Evolutionary conservation across 345 rosid species (phyloP), one percentile per base, ranked within the genome.

Genomic region (Carallia pectinifolia): DNA sequence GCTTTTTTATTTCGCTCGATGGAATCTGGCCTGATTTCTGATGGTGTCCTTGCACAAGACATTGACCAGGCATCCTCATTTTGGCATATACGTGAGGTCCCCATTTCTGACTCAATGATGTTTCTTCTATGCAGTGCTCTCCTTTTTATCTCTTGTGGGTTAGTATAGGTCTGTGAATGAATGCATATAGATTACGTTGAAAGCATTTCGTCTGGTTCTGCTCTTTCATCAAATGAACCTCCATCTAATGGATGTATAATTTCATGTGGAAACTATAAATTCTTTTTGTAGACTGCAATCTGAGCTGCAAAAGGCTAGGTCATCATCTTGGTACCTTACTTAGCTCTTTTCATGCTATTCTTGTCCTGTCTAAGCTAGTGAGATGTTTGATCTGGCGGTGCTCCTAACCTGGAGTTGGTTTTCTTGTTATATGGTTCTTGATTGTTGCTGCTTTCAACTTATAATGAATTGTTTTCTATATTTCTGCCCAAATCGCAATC

Each of bases 41-140:
- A 95, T 80, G 97, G 99, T 48, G 90, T 85, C 64, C 79, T 95
- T 70, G 97, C 99, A 56, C 99, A 92, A 85, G 97, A 95, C 81
- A 86, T 86, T 36, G 88, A 90, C 83, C 97, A 95, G 68, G 89
- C 91, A 59, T 89, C 90, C 38, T 90, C 97, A 16, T 81, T 95
- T 82, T 95, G 99, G 99, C 89, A 72, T 54, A 86, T 95, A 76
- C 90, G 96, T 58, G 99, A 92, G 97, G 97, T 92, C 77, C 65
- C 44, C 60, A 67, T 69, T 75, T 79, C 76, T 7, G 50, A 68
- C 66, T 59, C 65, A 40, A 9, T 23, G 0, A 18, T 68, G 65
- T 8, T 50, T 33, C n/a, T 76, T 16, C 2, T 27, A 19, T 31
- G 8, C 55, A 19, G 30, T 31, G 15, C 68, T 70, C 58, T 27